phyloP scores from a whole-genome alignment of 225 moss, liverwort and hornwort species.

The Marchantia polymorpha region DNA sequence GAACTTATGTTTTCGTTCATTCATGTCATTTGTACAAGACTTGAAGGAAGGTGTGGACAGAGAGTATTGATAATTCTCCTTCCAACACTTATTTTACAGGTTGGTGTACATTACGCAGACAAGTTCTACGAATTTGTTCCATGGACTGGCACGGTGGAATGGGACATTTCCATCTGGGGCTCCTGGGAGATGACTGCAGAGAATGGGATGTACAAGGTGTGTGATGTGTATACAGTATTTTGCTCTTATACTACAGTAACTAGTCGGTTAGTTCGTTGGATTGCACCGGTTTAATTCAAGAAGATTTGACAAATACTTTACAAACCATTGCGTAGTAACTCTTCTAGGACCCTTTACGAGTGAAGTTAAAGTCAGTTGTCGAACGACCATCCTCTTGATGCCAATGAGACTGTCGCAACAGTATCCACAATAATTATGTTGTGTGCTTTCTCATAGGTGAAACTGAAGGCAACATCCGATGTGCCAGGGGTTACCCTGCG shows the following conservation, averaged over 20 bases:
- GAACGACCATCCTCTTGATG: neutral
- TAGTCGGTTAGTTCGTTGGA: neutral
- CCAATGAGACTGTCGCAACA: neutral
- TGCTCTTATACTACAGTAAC: no score
- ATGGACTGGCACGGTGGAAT: slow-evolving; percentile 75
- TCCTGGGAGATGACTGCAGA: slow-evolving; percentile 80
- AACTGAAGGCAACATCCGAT: slow-evolving; percentile 64
- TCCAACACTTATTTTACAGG: slow-evolving; percentile 26
- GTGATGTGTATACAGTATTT: neutral
- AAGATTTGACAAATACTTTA: no score
- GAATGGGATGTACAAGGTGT: slow-evolving; percentile 57
- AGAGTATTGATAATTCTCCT: neutral
- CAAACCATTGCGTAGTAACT: neutral
- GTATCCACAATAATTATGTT: neutral
- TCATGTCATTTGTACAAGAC: neutral
- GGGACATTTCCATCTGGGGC: slow-evolving; percentile 86
- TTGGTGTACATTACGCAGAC: slow-evolving; percentile 70
- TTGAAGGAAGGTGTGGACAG: neutral
- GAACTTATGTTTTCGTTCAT: neutral
- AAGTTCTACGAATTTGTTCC: slow-evolving; percentile 93
- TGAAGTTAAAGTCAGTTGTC: neutral
- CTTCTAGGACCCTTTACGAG: neutral
- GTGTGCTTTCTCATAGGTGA: slow-evolving; percentile 44
- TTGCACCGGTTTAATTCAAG: no score
- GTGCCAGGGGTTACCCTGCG: slow-evolving; percentile 66